These are phyloP conservation scores for Xerocomus minutiporus DNA, from an alignment of 1,284 basidiomycete species.

Conservation along the genomic window DNA sequence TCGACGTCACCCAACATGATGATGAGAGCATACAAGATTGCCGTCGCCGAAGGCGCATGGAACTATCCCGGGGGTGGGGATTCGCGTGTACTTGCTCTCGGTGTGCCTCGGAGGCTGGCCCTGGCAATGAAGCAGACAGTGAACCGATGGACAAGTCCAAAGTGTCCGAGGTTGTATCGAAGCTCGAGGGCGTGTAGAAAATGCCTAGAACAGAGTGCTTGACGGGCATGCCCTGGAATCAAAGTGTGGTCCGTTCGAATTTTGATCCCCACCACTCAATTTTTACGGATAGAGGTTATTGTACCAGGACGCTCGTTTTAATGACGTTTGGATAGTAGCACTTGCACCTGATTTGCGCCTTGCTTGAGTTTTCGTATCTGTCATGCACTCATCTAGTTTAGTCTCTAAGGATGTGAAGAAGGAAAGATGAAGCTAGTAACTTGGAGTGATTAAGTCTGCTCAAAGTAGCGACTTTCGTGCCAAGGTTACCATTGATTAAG, in stretches of 20 bases:
- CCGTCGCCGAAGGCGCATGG: slow-evolving; percentile 58
- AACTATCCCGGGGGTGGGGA: slow-evolving; percentile 75
- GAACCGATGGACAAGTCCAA: slow-evolving; percentile 54
- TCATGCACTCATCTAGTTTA: too few species aligned
- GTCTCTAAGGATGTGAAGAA: too few species aligned
- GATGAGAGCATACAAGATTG: slow-evolving; percentile 52
- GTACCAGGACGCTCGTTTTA: too few species aligned
- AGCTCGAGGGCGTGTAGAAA: slow-evolving; percentile 34
- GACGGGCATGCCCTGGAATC: too few species aligned
- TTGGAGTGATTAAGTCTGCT: too few species aligned
- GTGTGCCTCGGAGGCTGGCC: slow-evolving; percentile 52
- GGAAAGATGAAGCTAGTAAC: too few species aligned
- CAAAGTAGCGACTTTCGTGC: too few species aligned
- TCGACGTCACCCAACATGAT: slow-evolving; percentile 54
- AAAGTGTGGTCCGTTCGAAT: too few species aligned
- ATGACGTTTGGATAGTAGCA: too few species aligned
- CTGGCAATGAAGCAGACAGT: slow-evolving; percentile 36
- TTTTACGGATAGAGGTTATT: not conserved
- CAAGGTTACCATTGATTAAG: too few species aligned
- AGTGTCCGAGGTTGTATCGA: slow-evolving; percentile 46
- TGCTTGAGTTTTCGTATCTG: too few species aligned
- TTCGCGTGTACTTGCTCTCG: slow-evolving; percentile 68
- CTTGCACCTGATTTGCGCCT: too few species aligned
- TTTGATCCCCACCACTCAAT: not conserved
- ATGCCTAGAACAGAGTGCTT: not conserved